These are phyloP conservation scores for Penicillium psychrofluorescens DNA, from an alignment of 495 filamentous ascomycete species.

Conservation along the genomic window DNA sequence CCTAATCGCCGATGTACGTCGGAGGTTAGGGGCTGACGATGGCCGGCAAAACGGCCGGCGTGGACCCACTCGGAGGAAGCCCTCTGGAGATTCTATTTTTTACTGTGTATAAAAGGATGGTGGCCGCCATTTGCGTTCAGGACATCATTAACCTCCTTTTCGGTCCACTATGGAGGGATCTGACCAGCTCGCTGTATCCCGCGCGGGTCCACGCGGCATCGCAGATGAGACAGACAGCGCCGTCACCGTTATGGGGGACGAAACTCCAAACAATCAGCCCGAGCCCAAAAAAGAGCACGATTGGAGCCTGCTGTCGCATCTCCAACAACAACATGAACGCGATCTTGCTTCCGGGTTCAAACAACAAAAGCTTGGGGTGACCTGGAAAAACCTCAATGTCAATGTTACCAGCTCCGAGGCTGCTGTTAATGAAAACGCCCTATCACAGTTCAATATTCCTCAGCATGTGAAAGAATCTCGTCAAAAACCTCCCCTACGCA, in stretches of 20 bases:
- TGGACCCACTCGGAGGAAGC: too few species aligned
- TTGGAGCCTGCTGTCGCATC: slow-evolving; percentile 40
- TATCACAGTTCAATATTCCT: slow-evolving; percentile 52
- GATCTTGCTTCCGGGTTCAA: slow-evolving; percentile 41
- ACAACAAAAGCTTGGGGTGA: slow-evolving; percentile 45
- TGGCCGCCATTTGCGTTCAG: too few species aligned
- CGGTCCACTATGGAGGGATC: slow-evolving; percentile 19
- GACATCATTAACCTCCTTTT: background rate
- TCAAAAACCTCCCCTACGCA: slow-evolving; percentile 27
- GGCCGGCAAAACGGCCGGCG: too few species aligned
- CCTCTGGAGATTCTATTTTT: too few species aligned
- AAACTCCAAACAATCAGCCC: slow-evolving; percentile 7
- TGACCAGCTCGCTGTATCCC: slow-evolving; percentile 7
- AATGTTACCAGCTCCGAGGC: slow-evolving; percentile 36
- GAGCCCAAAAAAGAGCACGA: slow-evolving; percentile 22
- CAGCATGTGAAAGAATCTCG: slow-evolving; percentile 29
- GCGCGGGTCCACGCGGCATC: slow-evolving; percentile 5
- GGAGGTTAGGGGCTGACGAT: too few species aligned
- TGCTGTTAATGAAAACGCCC: slow-evolving; percentile 40
- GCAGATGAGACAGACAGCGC: slow-evolving; percentile 26
- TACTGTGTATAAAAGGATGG: too few species aligned
- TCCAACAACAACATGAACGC: slow-evolving; percentile 35
- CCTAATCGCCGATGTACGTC: too few species aligned
- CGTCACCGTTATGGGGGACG: slow-evolving; percentile 19
- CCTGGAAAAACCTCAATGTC: slow-evolving; percentile 44